Evolutionary conservation across 352 stramenopile species (phyloP), one percentile per base, ranked within the genome.

Genomic region (Globisporangium mamillatum): DNA sequence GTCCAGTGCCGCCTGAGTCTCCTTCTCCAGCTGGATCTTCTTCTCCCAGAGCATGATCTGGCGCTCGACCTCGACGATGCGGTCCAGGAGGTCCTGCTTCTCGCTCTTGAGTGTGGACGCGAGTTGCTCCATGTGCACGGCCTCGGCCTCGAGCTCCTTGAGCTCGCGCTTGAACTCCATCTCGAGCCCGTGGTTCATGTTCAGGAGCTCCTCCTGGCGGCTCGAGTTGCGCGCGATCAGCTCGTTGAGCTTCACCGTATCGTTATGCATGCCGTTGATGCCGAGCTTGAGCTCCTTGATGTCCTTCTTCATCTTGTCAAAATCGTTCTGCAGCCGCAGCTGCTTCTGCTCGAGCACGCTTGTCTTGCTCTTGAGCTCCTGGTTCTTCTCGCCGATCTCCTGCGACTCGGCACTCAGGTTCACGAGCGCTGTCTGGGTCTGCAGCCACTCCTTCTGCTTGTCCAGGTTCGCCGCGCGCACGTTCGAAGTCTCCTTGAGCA

Each of bases 21-120:
- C 95, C 64, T 98, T 98, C 72, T 99, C 96, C 0, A 98, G 74
- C 74, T 98, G 87, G 69, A 98, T 98, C 75, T 99, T 98, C 79
- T 98, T 98, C 73, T 98, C 94, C 95, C 93, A 98, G 5, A 98
- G 75, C 82, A 97, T 92, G 70, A 98, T 86, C 64, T 98, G 91
- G 29, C 91, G 81, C 78, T 99, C 95, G 7, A 88, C 79, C 60
- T 98, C 92, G 50, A 97, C 78, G 38, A 98, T 97, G 34, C 95
- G 82, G 55, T 96, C 84, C 4, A 98, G 67, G 3, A 98, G 73
- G 10, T 92, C 83, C 32, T 92, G 80, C 65, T 98, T 98, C 34
- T 91, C 90, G 22, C 79, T 73, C 44, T 95, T 92, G 7, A 98
- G 79, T 9, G 76, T 69, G 24, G 77, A 36, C 27, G 94, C 91